Evolutionary conservation across 768 basidiomycete species (phyloP).

Genomic region (Cystofilobasidium macerans): DNA sequence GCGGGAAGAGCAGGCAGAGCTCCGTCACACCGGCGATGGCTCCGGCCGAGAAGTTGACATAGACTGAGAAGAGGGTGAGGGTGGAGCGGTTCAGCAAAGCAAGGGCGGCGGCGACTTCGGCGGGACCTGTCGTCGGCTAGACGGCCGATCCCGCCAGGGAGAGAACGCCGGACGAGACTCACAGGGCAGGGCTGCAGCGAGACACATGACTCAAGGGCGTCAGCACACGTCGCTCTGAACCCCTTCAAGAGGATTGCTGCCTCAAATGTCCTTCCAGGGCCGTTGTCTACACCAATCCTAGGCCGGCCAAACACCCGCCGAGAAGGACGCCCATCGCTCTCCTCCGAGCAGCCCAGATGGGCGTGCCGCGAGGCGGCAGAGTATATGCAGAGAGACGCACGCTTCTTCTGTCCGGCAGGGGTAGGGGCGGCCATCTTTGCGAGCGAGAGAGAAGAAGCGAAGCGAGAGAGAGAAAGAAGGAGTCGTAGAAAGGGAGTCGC

Average conservation of each 20-base stretch:
- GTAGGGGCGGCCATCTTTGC: constrained; percentile 7
- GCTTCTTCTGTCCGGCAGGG: constrained; percentile 7
- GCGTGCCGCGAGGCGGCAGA: neutral
- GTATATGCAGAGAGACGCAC: neutral
- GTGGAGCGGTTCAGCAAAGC: neutral
- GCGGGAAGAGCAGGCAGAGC: constrained; percentile 52
- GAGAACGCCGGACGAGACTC: neutral
- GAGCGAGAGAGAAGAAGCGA: neutral
- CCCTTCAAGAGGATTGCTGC: too few relatives aligned
- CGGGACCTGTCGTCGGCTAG: too few relatives aligned
- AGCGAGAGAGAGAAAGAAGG: neutral
- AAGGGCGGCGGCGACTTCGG: neutral
- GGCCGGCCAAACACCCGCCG: neutral
- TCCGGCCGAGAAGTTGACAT: constrained; percentile 66
- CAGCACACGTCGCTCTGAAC: too few relatives aligned
- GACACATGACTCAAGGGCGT: too few relatives aligned
- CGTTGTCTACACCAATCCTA: neutral
- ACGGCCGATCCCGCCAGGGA: too few relatives aligned
- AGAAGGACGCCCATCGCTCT: neutral
- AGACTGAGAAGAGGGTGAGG: neutral
- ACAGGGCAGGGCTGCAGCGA: neutral
- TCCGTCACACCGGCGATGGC: constrained; percentile 75
- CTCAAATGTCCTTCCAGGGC: neutral
- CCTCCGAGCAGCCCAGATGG: neutral
- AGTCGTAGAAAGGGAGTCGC: neutral